A percentile compares a stretch with the other conserved stretches of the same genome.
phyloP scores from a whole-genome alignment of 1,284 basidiomycete species.

The Ganoderma meredithae region DNA sequence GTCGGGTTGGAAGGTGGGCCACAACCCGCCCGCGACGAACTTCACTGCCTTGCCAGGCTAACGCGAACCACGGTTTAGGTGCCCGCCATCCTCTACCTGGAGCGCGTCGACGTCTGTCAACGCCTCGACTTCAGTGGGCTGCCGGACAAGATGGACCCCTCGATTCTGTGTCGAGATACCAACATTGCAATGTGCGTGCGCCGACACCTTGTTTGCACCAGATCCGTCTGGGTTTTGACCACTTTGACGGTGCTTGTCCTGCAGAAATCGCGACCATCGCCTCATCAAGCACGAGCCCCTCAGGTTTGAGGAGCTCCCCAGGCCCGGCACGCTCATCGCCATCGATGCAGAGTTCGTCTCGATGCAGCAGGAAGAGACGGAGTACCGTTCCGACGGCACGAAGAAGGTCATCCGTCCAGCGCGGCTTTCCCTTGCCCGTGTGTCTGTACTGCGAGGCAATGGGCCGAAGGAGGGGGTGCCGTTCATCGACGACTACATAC shows the following conservation, averaged over 20 bases:
- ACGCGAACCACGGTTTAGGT: slow-evolving; percentile 54
- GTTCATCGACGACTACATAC: slow-evolving; percentile 98
- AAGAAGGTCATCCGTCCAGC: slow-evolving; percentile 93
- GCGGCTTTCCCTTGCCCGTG: slow-evolving; percentile 90
- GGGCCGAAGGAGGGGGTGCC: slow-evolving; percentile 83
- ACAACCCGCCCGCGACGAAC: neutral
- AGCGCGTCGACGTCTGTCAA: slow-evolving; percentile 71
- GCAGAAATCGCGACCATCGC: slow-evolving; percentile 76
- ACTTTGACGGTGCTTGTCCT: neutral
- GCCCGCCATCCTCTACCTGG: slow-evolving; percentile 89
- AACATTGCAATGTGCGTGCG: slow-evolving; percentile 81
- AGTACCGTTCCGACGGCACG: slow-evolving; percentile 94
- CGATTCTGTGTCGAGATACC: slow-evolving; percentile 86
- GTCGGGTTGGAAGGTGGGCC: slow-evolving; percentile 87
- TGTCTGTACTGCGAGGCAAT: slow-evolving; percentile 92
- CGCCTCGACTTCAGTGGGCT: slow-evolving; percentile 72
- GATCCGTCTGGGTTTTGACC: neutral
- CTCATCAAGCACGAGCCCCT: slow-evolving; percentile 84
- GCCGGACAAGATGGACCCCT: slow-evolving; percentile 73
- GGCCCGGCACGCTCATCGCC: slow-evolving; percentile 86
- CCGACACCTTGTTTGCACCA: neutral
- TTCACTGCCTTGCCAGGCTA: neutral
- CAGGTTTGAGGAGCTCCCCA: slow-evolving; percentile 80
- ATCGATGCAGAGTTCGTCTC: slow-evolving; percentile 99
- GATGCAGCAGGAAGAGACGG: slow-evolving; percentile 97